Evolutionary conservation across 2,329 filamentous ascomycete species (phyloP).

Genomic region (Aureobasidium uvarum): DNA sequence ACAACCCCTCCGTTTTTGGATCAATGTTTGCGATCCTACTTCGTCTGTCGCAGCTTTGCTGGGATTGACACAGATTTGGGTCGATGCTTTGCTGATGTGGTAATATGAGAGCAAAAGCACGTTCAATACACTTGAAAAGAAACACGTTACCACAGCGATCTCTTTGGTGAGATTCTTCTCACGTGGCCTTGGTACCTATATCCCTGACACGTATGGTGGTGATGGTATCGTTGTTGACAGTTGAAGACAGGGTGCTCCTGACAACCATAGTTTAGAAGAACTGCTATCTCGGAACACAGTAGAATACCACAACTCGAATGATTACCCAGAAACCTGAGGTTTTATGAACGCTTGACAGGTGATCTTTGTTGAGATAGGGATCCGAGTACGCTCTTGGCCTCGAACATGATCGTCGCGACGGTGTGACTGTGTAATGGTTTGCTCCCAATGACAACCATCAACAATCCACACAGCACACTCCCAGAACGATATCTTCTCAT

Average conservation of each 20-base stretch:
- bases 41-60: no score
- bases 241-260: not conserved
- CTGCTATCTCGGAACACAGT: not conserved
- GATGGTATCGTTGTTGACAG: no score
- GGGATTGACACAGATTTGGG: no score
- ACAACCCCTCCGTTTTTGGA: slow-evolving; percentile 32
- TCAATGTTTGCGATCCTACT: not conserved
- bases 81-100: no score
- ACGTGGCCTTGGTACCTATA: slow-evolving; percentile 9
- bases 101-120: not conserved
- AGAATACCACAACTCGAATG: not conserved
- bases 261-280: not conserved
- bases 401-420: not conserved
- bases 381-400: not conserved
- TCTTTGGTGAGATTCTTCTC: slow-evolving; percentile 37
- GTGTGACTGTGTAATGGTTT: no score
- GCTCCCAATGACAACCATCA: not conserved
- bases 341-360: not conserved
- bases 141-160: slow-evolving; percentile 38
- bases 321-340: not conserved
- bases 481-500: not conserved
- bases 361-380: not conserved
- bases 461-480: not conserved
- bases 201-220: not conserved
- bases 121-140: not conserved